These are phyloP conservation scores for Trifolium pratense DNA, from an alignment of 306 rosid genomes.

Conservation along the genomic window DNA sequence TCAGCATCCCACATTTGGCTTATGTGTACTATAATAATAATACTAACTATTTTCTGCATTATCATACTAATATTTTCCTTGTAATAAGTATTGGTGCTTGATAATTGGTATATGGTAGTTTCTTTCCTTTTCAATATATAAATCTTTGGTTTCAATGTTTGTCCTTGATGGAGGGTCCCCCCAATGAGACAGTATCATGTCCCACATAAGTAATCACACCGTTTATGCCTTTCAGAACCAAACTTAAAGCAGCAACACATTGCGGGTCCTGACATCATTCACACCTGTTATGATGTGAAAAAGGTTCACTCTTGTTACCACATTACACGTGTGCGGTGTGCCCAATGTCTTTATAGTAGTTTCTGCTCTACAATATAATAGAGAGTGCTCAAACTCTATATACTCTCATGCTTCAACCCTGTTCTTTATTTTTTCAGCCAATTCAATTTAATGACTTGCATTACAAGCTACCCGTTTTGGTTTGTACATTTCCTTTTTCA, in stretches of 20 bases:
- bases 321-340: constrained; percentile 61
- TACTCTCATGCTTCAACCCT: background rate
- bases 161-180: constrained; percentile 44
- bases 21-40: background rate
- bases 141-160: constrained; percentile 38
- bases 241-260: constrained; percentile 51
- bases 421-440: background rate
- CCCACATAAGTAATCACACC: constrained; percentile 42
- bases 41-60: too few relatives aligned
- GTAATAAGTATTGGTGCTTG: constrained; percentile 9
- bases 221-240: constrained; percentile 52
- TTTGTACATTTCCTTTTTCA: constrained; percentile 18
- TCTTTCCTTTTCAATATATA: constrained; percentile 19
- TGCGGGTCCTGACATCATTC: constrained; percentile 53
- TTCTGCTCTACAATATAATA: background rate
- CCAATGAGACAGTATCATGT: constrained; percentile 21
- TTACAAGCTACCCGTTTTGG: constrained; percentile 17
- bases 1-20: constrained; percentile 52
- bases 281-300: constrained; percentile 51
- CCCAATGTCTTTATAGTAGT: constrained; percentile 15
- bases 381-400: background rate
- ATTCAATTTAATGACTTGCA: constrained; percentile 15
- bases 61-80: too few relatives aligned
- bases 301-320: constrained; percentile 31
- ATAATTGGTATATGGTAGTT: constrained; percentile 30